These are phyloP conservation scores for Sporothrix sp. DNA, from an alignment of 2,329 filamentous ascomycete genomes.

Conservation along the genomic window DNA sequence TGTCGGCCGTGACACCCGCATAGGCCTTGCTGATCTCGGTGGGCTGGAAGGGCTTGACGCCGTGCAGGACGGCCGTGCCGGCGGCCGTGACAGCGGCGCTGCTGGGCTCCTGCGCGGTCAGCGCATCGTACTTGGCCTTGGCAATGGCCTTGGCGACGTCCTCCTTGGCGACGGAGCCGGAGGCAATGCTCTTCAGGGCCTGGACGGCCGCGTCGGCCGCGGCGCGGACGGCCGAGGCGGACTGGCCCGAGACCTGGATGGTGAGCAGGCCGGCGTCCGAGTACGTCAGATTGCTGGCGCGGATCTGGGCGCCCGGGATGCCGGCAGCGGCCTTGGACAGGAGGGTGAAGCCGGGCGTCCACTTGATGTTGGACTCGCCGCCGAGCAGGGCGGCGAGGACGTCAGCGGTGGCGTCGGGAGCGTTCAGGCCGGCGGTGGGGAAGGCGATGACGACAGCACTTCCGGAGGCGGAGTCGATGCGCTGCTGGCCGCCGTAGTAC, in stretches of 20 bases:
- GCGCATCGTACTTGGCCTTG: slow-evolving; percentile 83
- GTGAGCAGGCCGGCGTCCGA: slow-evolving; percentile 88
- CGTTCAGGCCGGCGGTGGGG: slow-evolving; percentile 72
- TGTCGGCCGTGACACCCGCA: slow-evolving; percentile 70
- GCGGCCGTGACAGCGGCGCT: slow-evolving; percentile 71
- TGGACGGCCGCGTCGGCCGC: slow-evolving; percentile 71
- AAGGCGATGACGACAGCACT: slow-evolving; percentile 88
- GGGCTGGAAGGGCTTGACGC: slow-evolving; percentile 74
- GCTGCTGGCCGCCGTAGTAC: slow-evolving; percentile 94
- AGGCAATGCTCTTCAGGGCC: slow-evolving; percentile 69
- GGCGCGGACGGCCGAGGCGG: slow-evolving; percentile 60
- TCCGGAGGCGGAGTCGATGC: slow-evolving; percentile 63
- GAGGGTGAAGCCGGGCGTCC: slow-evolving; percentile 85
- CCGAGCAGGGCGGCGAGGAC: slow-evolving; percentile 85
- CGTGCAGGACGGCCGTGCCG: slow-evolving; percentile 73
- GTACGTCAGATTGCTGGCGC: slow-evolving; percentile 73
- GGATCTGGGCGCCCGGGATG: slow-evolving; percentile 55
- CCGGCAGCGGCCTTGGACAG: slow-evolving; percentile 67
- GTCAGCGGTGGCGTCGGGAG: slow-evolving; percentile 80
- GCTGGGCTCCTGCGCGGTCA: slow-evolving; percentile 72
- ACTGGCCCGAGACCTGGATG: slow-evolving; percentile 63
- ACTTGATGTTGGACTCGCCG: slow-evolving; percentile 87
- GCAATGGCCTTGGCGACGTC: slow-evolving; percentile 85
- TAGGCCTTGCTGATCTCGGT: slow-evolving; percentile 63
- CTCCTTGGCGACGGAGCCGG: slow-evolving; percentile 68